Base-by-base conservation (phyloP, 306 rosid genomes). In the Trifolium dubium region DNA sequence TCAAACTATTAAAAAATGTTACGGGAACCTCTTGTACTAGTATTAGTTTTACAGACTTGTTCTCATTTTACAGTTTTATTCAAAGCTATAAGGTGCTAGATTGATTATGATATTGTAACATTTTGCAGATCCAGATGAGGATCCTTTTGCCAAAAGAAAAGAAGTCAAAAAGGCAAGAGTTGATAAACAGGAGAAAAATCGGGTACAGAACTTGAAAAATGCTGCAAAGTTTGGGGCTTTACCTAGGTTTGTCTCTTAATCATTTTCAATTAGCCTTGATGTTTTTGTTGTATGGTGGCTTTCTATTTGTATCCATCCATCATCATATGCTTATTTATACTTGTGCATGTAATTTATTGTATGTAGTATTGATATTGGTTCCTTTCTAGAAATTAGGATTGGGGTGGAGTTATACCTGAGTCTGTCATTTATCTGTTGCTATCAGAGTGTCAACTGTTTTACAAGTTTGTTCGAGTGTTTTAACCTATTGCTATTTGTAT, bases 191-290 rank as follows among this genome's bases (percentile, higher is more conserved):
- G 92, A 89, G 68, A 90, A 83, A 73, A 87, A 94, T 65, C 83
- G 92, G 74, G 34, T 86, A 54, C 89, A 86, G 82, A 94, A 94
- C 82, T 77, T 94, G 86, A 88, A 88, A 83, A 79, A 86, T 80
- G 98, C 97, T 69, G 90, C 96, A 35, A 94, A 88, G 80, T 85
- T 79, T 40, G 99, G 96, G 73, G 89, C 90, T 73, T 81, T 94
- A 67, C 99, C 98, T 60, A 90, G 99, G 99, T 94, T 56, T 82
- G 53, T 73, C 51, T 64, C 56, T 69, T 8, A 34, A 67, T 62
- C 44, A 41, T 77, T 50, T 30, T 2, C 77, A 19, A 55, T 46
- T 58, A 35, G 47, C 49, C n/a, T 54, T 55, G 51, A 23, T 18
- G 50, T 30, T 56, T 60, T 75, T 40, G 60, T 67, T 8, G 71